Percentiles rank a stretch among this genome's conserved stretches.
phyloP scores from a whole-genome alignment of 257 asterid species.

The Vinca minor region DNA sequence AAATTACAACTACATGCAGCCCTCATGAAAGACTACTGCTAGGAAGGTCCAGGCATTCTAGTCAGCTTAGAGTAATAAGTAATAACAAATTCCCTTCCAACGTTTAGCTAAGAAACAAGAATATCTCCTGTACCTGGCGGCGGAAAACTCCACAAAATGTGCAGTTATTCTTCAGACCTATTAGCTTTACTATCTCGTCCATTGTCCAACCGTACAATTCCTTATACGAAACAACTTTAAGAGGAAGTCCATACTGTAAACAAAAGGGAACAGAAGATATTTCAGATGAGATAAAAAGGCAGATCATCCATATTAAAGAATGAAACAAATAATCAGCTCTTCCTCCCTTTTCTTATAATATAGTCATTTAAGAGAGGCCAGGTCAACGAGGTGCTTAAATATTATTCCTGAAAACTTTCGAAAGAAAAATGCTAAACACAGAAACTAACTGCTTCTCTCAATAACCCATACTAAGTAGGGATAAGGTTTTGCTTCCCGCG shows the following conservation, averaged over 20 bases:
- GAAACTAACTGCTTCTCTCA: neutral
- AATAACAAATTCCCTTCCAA: neutral
- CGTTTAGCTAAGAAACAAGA: neutral
- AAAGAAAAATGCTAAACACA: neutral
- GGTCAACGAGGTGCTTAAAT: neutral
- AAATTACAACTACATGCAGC: no score
- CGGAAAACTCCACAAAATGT: constrained; percentile 98
- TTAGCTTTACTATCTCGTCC: constrained; percentile 97
- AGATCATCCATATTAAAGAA: neutral
- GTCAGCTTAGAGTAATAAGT: neutral
- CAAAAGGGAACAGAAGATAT: constrained; percentile 1
- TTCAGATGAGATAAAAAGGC: constrained; percentile 11
- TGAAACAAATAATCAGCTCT: neutral
- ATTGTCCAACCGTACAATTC: constrained; percentile 97
- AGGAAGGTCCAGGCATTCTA: neutral
- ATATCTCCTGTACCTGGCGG: constrained; percentile 62
- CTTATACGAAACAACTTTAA: constrained; percentile 88
- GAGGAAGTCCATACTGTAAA: constrained; percentile 86
- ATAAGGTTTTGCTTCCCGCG: no score
- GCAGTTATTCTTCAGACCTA: constrained; percentile 94
- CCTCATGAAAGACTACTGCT: neutral
- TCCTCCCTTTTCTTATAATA: neutral
- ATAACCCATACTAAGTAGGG: neutral
- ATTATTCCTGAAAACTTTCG: neutral
- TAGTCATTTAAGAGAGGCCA: neutral